Evolutionary conservation across 495 filamentous ascomycete species (phyloP).

Genomic region (Thozetella sp.): DNA sequence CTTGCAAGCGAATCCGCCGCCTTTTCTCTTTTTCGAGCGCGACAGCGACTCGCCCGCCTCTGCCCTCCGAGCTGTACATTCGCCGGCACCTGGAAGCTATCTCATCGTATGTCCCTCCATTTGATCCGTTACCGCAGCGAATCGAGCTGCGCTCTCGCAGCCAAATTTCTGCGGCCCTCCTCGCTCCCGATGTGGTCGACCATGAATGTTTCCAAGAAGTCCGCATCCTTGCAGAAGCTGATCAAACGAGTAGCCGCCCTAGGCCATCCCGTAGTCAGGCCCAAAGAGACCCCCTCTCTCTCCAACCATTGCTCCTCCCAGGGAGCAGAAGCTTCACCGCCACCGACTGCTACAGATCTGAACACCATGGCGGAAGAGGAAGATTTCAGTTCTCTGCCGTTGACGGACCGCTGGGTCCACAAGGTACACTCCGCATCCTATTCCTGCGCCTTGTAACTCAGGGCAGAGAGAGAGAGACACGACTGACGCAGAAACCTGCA

Average conservation of each 20-base stretch:
- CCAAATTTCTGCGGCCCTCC: background rate
- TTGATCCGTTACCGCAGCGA: no score
- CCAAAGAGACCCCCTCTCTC: constrained; percentile 7
- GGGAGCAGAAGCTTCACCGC: constrained; percentile 1
- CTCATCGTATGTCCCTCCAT: no score
- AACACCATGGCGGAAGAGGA: constrained; percentile 73
- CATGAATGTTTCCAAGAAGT: constrained; percentile 14
- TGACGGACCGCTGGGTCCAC: constrained; percentile 83
- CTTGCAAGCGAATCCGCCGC: no score
- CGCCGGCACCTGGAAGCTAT: no score
- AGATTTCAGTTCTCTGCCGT: constrained; percentile 79
- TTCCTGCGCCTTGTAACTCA: background rate
- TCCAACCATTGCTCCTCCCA: background rate
- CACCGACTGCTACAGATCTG: constrained; percentile 7
- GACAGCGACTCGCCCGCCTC: no score
- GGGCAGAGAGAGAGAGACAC: constrained; percentile 21
- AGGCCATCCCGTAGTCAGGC: constrained; percentile 10
- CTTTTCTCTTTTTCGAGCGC: no score
- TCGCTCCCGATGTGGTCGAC: constrained; percentile 1
- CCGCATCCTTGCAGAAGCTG: constrained; percentile 20
- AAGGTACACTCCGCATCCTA: constrained; percentile 59
- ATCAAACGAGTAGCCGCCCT: constrained; percentile 16
- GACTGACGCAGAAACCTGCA: constrained; percentile 24
- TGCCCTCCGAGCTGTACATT: constrained; percentile 1
- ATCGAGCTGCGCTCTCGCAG: background rate